Conservation (phyloP, 139 green algal species). For the Auxenochlorella pyrenoidosa region DNA sequence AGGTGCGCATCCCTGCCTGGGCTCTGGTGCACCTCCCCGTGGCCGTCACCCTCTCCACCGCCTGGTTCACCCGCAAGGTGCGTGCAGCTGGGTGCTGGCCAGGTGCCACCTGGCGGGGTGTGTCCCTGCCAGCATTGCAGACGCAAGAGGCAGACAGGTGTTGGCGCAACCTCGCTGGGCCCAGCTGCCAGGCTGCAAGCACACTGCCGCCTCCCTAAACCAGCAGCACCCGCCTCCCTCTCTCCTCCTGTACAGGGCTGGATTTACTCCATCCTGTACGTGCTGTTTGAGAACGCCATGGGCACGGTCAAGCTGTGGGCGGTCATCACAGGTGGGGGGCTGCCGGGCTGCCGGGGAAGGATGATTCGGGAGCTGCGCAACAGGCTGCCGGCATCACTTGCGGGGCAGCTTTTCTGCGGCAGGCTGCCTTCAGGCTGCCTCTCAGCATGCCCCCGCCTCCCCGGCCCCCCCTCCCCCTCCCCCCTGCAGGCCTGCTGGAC, state of each 20-base stretch:
- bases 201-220: no score
- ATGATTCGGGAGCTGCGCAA: no score
- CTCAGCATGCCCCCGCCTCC: neutral
- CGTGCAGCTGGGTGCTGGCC: slow-evolving; percentile 5
- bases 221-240: no score
- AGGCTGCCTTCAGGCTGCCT: no score
- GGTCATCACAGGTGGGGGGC: slow-evolving; percentile 68
- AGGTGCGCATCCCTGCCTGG: slow-evolving; percentile 82
- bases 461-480: no score
- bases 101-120: neutral
- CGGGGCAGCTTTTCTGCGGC: no score
- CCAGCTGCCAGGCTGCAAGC: no score
- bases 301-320: slow-evolving; percentile 86
- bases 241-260: slow-evolving; percentile 51
- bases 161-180: no score
- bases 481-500: slow-evolving; percentile 63
- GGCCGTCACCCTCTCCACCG: slow-evolving; percentile 79
- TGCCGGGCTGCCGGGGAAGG: neutral
- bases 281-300: slow-evolving; percentile 95
- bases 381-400: neutral
- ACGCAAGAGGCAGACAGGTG: no score
- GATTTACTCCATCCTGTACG: slow-evolving; percentile 76
- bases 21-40: slow-evolving; percentile 85
- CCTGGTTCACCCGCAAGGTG: slow-evolving; percentile 75
- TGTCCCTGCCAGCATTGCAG: neutral